Conservation (phyloP, 1,139 yeast species). For the Suhomyces atakaporum region DNA sequence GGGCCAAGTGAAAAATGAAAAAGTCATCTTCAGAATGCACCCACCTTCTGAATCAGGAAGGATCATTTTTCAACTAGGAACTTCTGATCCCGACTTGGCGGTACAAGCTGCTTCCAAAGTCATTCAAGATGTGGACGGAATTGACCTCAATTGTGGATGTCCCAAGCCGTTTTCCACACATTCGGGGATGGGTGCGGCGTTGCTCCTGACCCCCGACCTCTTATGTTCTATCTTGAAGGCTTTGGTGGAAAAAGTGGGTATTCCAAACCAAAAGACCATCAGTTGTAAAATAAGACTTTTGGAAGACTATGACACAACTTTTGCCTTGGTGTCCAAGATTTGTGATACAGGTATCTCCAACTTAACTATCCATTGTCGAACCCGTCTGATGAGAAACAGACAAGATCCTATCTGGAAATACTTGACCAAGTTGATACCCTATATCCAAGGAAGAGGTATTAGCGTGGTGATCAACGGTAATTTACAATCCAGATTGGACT, state of each 20-base stretch:
- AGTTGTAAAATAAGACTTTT: slow-evolving; percentile 86
- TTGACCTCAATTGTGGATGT: slow-evolving; percentile 94
- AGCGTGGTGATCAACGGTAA: slow-evolving; percentile 83
- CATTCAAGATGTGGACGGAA: slow-evolving; percentile 84
- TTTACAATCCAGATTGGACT: slow-evolving; percentile 57
- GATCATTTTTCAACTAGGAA: slow-evolving; percentile 87
- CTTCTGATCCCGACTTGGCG: slow-evolving; percentile 80
- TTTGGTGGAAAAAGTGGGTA: slow-evolving; percentile 78
- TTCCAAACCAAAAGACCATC: slow-evolving; percentile 73
- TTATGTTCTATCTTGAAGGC: slow-evolving; percentile 65
- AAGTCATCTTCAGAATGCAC: slow-evolving; percentile 70
- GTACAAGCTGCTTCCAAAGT: slow-evolving; percentile 82
- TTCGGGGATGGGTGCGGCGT: slow-evolving; percentile 97
- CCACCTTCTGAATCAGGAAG: slow-evolving; percentile 62
- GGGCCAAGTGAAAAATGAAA: slow-evolving; percentile 16
- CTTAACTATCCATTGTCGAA: slow-evolving; percentile 88
- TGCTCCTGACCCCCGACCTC: slow-evolving; percentile 76
- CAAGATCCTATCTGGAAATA: slow-evolving; percentile 74
- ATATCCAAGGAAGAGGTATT: slow-evolving; percentile 65
- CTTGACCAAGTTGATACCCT: slow-evolving; percentile 58
- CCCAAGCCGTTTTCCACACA: slow-evolving; percentile 89
- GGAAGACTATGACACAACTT: slow-evolving; percentile 59
- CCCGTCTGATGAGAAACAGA: slow-evolving; percentile 85
- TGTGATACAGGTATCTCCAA: slow-evolving; percentile 81
- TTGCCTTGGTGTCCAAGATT: slow-evolving; percentile 59